phyloP scores from a whole-genome alignment of 2,329 filamentous ascomycete species.

The Dactylellina sp. region DNA sequence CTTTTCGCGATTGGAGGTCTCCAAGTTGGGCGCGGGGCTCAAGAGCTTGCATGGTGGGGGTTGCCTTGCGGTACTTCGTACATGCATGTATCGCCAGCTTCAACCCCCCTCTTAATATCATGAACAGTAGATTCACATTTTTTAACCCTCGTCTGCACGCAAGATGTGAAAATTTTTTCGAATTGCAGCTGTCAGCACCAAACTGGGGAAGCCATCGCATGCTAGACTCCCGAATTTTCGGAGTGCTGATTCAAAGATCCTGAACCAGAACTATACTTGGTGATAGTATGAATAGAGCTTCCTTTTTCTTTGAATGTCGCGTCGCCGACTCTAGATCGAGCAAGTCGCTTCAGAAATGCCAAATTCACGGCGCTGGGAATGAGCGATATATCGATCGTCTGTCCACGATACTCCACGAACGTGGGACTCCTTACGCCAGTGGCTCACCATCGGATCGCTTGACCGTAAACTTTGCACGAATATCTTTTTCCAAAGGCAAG shows the following conservation, averaged over 20 bases:
- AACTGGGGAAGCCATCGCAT: constrained; percentile 40
- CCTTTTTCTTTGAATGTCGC: constrained; percentile 27
- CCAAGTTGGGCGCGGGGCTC: constrained; percentile 39
- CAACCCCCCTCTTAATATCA: constrained; percentile 20
- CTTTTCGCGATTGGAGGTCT: constrained; percentile 17
- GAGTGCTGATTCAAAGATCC: not conserved
- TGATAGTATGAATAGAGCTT: constrained; percentile 21
- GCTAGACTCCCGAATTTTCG: constrained; percentile 4
- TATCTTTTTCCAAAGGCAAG: not conserved
- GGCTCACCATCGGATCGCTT: constrained; percentile 27
- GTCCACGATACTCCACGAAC: constrained; percentile 11
- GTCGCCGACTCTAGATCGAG: constrained; percentile 49
- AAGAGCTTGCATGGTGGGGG: constrained; percentile 41
- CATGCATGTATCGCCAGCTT: constrained; percentile 4
- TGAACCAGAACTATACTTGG: constrained; percentile 19
- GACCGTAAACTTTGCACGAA: constrained; percentile 3
- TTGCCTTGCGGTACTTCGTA: constrained; percentile 21
- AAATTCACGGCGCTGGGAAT: constrained; percentile 36
- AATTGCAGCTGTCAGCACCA: constrained; percentile 30
- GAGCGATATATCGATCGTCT: constrained; percentile 47
- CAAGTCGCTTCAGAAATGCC: constrained; percentile 33
- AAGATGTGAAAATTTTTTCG: constrained; percentile 39
- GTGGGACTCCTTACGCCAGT: constrained; percentile 29
- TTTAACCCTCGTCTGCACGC: constrained; percentile 45
- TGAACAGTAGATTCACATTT: constrained; percentile 14